phyloP scores from a whole-genome alignment of 2,329 filamentous ascomycete species.

The Fusarium scirpi region DNA sequence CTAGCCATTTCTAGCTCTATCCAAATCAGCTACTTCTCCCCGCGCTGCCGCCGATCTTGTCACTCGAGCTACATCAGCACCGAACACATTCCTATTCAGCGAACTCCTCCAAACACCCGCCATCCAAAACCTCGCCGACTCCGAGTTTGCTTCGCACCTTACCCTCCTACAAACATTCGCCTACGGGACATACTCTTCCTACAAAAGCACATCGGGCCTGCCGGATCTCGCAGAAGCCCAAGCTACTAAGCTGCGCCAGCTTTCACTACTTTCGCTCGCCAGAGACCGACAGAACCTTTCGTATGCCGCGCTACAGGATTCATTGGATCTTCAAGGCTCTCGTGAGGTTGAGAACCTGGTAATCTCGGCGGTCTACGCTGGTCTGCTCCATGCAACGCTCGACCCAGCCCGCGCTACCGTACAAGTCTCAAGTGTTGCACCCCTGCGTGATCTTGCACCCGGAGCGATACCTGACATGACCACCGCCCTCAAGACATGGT shows the following conservation, averaged over 20 bases:
- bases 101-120: constrained; percentile 88
- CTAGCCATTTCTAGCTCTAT: constrained; percentile 90
- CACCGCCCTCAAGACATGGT: constrained; percentile 78
- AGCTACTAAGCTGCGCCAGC: constrained; percentile 86
- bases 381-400: constrained; percentile 83
- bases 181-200: constrained; percentile 88
- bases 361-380: constrained; percentile 87
- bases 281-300: constrained; percentile 75
- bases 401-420: constrained; percentile 82
- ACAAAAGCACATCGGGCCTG: constrained; percentile 66
- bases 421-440: constrained; percentile 82
- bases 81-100: constrained; percentile 91
- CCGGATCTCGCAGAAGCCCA: constrained; percentile 80
- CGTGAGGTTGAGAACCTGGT: constrained; percentile 87
- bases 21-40: constrained; percentile 85
- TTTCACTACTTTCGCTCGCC: constrained; percentile 87
- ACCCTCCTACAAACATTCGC: constrained; percentile 88
- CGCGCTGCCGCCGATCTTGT: constrained; percentile 88
- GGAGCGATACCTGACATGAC: constrained; percentile 78
- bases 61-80: constrained; percentile 86
- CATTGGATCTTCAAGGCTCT: constrained; percentile 74
- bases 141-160: constrained; percentile 73
- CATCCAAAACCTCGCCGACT: constrained; percentile 77
- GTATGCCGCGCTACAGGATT: constrained; percentile 75
- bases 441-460: constrained; percentile 86